These are phyloP conservation scores for Aspergillus costaricaensis DNA, from an alignment of 2,329 filamentous ascomycete genomes.

Conservation along the genomic window DNA sequence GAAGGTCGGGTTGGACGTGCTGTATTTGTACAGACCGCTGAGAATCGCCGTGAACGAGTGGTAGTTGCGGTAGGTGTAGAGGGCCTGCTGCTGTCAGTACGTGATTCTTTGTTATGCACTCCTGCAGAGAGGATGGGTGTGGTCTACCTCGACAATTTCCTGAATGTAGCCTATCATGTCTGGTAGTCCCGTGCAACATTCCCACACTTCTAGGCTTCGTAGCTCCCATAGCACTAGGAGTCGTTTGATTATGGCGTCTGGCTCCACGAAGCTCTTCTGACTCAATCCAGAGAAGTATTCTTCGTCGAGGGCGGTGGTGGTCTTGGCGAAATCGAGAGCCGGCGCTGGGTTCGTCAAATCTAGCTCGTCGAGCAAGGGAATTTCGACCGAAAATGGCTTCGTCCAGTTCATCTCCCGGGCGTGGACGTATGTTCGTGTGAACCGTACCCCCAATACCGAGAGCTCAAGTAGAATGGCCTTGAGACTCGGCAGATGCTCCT, in stretches of 20 bases:
- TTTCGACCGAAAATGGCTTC: conserved; percentile 32
- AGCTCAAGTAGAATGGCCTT: conserved; percentile 39
- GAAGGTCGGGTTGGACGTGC: conserved; percentile 27
- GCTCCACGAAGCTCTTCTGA: conserved; percentile 24
- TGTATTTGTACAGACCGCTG: conserved; percentile 39
- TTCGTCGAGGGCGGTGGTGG: conserved; percentile 33
- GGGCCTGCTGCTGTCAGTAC: conserved; percentile 25
- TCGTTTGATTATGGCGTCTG: conserved; percentile 24
- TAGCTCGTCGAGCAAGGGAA: conserved; percentile 32
- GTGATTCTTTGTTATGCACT: not conserved
- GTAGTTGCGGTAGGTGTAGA: conserved; percentile 37
- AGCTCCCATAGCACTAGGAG: conserved; percentile 34
- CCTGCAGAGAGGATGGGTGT: not conserved
- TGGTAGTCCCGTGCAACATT: conserved; percentile 41
- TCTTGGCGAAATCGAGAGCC: conserved; percentile 35
- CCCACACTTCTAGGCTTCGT: conserved; percentile 38
- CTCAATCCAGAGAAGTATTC: conserved; percentile 33
- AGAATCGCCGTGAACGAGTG: conserved; percentile 41
- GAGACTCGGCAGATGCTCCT: conserved; percentile 33
- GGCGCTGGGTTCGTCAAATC: conserved; percentile 37
- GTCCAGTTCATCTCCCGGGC: conserved; percentile 38
- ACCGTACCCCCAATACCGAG: conserved; percentile 38
- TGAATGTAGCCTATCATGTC: conserved; percentile 35
- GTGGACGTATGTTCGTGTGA: conserved; percentile 38
- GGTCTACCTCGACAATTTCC: conserved; percentile 36